Base-by-base conservation (phyloP, 345 rosid genomes). In the Arabis alpina region DNA sequence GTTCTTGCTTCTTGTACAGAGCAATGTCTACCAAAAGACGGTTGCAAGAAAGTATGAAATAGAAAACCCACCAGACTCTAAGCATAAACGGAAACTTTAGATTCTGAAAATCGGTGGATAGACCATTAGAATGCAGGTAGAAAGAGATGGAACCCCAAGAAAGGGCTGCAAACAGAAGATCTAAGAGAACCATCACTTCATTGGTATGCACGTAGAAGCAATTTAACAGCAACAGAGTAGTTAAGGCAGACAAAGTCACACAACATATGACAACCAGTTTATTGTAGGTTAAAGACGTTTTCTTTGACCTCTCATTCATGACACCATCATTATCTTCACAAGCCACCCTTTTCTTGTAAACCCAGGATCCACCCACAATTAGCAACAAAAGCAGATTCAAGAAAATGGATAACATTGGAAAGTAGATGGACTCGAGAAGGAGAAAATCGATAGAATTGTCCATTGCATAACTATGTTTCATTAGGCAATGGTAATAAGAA, bases 51-150 rank as follows among this genome's bases (percentile, higher is more conserved):
- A 84, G 64, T 59, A 79, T 68, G 19, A 80, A 70, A 77, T 77
- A 88, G 32, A 85, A 76, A 14, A 80, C 86, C 95, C 91, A 88
- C 96, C 95, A 92, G 70, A 84, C 64, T 76, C 91, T 87, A 76
- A 92, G 81, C 37, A 76, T 54, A 45, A 84, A 15, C 2, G 86
- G 87, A 70, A 87, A 73, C 80, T 61, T 81, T 12, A 42, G 64
- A 36, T 61, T 76, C 36, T 66, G 66, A 15, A 68, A 71, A 71
- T 65, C 42, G 11, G 76, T 64, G 60, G 80, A 72, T 14, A 71
- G 73, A 61, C 32, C 32, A 51, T 69, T 41, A 25, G 13, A 13
- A 44, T n/a, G 62, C 49, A 89, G 49, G 76, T 79, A 59, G 62
- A 78, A 68, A 70, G 73, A 70, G 53, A 86, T 57, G 36, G 78